Evolutionary conservation across 768 basidiomycete species (phyloP).

Genomic region (Boletus eberwhitei): DNA sequence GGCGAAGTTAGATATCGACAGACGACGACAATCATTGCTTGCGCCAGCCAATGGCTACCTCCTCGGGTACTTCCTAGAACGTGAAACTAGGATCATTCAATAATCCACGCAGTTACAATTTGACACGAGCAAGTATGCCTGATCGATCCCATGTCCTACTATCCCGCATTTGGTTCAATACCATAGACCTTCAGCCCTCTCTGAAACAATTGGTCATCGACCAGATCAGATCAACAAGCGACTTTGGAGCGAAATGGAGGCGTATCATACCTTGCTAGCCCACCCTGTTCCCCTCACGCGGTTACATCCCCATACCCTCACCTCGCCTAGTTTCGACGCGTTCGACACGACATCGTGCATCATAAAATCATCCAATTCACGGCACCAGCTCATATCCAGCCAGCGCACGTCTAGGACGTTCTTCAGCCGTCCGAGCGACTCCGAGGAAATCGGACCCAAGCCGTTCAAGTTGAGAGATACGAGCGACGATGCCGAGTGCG

Average conservation of each 20-base stretch:
- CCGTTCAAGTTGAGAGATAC: constrained; percentile 70
- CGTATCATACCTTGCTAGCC: constrained; percentile 38
- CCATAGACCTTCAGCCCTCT: constrained; percentile 28
- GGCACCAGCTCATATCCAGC: constrained; percentile 84
- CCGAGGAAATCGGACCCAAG: constrained; percentile 59
- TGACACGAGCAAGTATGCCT: neutral
- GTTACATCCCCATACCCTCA: constrained; percentile 58
- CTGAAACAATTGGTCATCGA: constrained; percentile 7
- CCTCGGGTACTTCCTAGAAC: neutral
- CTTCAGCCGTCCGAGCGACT: constrained; percentile 40
- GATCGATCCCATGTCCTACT: neutral
- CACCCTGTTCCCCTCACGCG: constrained; percentile 45
- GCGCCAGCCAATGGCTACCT: neutral
- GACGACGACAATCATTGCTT: neutral
- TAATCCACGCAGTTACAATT: neutral
- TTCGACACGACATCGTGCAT: constrained; percentile 62
- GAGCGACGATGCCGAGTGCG: constrained; percentile 61
- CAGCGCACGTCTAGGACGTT: constrained; percentile 42
- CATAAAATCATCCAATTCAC: constrained; percentile 78
- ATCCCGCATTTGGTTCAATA: constrained; percentile 39
- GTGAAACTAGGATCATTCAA: neutral
- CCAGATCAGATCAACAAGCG: neutral
- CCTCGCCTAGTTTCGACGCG: constrained; percentile 38
- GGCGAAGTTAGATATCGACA: neutral
- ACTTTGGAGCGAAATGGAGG: neutral